Conservation (phyloP, 2,329 filamentous ascomycete species). For the Ceratocystis papillata region DNA sequence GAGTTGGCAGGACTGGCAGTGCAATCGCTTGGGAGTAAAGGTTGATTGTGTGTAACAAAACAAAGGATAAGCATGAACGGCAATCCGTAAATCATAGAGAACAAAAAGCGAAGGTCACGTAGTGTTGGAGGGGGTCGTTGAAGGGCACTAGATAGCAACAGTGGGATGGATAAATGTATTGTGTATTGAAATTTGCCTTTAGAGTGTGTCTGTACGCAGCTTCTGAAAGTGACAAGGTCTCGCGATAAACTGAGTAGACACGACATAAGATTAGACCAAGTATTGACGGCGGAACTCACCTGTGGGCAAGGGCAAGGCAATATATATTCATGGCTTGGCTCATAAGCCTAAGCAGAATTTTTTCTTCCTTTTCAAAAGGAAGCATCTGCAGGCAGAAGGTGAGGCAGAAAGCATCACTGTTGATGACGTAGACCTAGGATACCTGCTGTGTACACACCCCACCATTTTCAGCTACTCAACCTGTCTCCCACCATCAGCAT, state of each 20-base stretch:
- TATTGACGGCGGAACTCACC: not conserved
- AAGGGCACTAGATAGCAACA: not conserved
- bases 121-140: not conserved
- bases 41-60: conserved; percentile 13
- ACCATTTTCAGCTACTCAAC: not conserved
- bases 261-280: not conserved
- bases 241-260: not conserved
- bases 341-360: not conserved
- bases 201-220: not conserved
- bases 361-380: conserved; percentile 3
- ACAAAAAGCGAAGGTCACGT: not conserved
- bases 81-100: conserved; percentile 14
- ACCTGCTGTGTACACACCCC: not conserved
- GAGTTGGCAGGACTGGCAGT: not conserved
- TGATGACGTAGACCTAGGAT: not conserved
- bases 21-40: conserved; percentile 3
- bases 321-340: not conserved
- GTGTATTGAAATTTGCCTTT: not conserved
- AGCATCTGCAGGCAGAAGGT: not conserved
- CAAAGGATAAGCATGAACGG: conserved; percentile 17
- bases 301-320: not conserved
- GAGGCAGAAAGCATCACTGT: not conserved
- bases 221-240: not conserved
- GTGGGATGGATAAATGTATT: not conserved
- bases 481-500: not conserved